Conservation (phyloP, 2,329 filamentous ascomycete genomes). For the Penicillium sp. region DNA sequence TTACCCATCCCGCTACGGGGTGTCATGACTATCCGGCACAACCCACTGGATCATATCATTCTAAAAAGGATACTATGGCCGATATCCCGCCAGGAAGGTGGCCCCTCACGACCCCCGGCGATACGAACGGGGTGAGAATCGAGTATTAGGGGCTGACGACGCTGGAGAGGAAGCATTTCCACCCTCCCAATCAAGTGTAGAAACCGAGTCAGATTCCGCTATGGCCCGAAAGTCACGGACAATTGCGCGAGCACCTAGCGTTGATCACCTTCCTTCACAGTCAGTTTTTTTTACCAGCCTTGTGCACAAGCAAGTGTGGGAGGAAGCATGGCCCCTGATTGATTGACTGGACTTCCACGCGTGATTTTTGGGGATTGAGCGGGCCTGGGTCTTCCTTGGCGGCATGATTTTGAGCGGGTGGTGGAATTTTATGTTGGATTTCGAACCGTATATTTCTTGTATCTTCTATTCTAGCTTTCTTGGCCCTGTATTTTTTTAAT, state of each 20-base stretch:
- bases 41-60: background rate
- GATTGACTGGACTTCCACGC: background rate
- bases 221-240: background rate
- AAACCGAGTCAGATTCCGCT: constrained; percentile 1
- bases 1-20: background rate
- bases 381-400: background rate
- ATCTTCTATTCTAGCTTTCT: too few relatives aligned
- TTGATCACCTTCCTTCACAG: constrained; percentile 7
- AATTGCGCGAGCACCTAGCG: constrained; percentile 12
- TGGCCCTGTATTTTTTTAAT: background rate
- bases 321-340: background rate
- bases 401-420: background rate
- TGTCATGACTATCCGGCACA: background rate
- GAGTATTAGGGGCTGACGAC: constrained; percentile 2
- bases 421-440: background rate
- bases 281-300: constrained; percentile 6
- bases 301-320: background rate
- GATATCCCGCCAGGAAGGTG: background rate
- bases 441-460: background rate
- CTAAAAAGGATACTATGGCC: constrained; percentile 2
- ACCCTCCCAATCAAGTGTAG: constrained; percentile 7
- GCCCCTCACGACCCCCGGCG: background rate
- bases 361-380: background rate
- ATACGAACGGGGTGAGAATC: constrained; percentile 10
- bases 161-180: background rate